A percentile compares a stretch with the other conserved stretches of the same genome.
Conservation (phyloP, 2,329 filamentous ascomycete species). For the Pyrenophora teres region DNA sequence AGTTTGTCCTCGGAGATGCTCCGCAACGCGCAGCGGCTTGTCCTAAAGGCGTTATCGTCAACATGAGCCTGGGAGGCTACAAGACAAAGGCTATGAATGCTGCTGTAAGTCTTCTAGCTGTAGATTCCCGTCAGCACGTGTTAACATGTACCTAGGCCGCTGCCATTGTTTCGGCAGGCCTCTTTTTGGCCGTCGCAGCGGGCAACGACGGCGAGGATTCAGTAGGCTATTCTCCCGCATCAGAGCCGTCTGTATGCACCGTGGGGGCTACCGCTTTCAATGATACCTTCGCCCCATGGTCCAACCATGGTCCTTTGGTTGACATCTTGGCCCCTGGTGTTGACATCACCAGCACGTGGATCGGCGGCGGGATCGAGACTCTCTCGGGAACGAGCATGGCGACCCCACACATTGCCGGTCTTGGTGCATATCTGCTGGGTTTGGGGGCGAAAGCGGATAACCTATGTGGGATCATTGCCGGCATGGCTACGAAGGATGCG, state of each 20-base stretch:
- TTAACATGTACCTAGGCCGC: slow-evolving; percentile 26
- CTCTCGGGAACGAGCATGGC: slow-evolving; percentile 69
- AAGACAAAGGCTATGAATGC: slow-evolving; percentile 32
- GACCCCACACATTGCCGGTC: slow-evolving; percentile 69
- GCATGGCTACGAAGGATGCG: slow-evolving; percentile 46
- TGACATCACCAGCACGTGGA: slow-evolving; percentile 52
- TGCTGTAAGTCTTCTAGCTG: slow-evolving; percentile 15
- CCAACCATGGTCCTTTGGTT: slow-evolving; percentile 43
- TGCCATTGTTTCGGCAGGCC: slow-evolving; percentile 38
- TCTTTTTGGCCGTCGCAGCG: slow-evolving; percentile 47
- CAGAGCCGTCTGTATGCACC: slow-evolving; percentile 44
- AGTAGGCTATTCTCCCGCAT: slow-evolving; percentile 38
- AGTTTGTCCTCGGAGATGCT: slow-evolving; percentile 26
- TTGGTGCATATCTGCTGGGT: slow-evolving; percentile 69
- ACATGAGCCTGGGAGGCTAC: slow-evolving; percentile 43
- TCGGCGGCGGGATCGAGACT: slow-evolving; percentile 47
- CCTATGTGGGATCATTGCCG: slow-evolving; percentile 55
- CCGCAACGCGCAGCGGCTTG: slow-evolving; percentile 14
- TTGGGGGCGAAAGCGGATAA: slow-evolving; percentile 43
- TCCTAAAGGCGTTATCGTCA: slow-evolving; percentile 39
- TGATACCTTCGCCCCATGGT: slow-evolving; percentile 41
- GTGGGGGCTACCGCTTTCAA: slow-evolving; percentile 44
- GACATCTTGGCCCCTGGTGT: slow-evolving; percentile 49
- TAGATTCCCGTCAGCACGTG: not conserved
- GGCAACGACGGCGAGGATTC: slow-evolving; percentile 43